Evolutionary conservation across 2,329 filamentous ascomycete genomes (phyloP), one percentile per base, ranked within the genome.

Genomic region (Fusarium mundagurra): DNA sequence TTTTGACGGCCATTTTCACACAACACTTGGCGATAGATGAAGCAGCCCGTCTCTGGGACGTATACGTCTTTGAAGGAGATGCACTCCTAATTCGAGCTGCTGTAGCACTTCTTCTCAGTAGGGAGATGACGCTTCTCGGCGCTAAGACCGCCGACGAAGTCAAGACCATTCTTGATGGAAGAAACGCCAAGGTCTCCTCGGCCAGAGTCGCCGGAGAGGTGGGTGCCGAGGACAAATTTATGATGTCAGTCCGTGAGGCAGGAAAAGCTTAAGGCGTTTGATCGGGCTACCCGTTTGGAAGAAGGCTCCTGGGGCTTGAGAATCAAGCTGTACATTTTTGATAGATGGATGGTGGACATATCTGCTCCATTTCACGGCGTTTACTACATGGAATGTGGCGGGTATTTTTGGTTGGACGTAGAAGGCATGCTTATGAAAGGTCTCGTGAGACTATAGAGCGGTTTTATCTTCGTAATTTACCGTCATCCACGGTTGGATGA

Each of bases 11-110:
- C 22, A 84, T 94, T 11, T 93, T 94, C 79, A 92, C 92, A 1
- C 82, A 83, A 22, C 85, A 88, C 44, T 83, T 94, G 8, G 88
- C 88, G 13, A 86, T 95, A 22, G 93, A 95, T 77, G 89, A 93
- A 75, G 92, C 91, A 8, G 89, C 91, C 3, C 85, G 94, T 5
- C 82, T 96, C 18, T 96, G 93, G 93, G 94, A 97, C 73, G 90
- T 96, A 0, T 94, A 94, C 75, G 90, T 93, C 7, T 94, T 97
- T 73, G 94, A 97, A 79, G 93, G 93, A 33, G 94, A 97, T 73
- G 86, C 89, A 3, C 86, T 93, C 3, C 84, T 95, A 0, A 88
- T 96, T 12, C 86, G 93, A 1, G 92, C 92, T 3, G 92, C 90
- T 0, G 91, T 95, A 0, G 94, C 92, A 0, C 84, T 93, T 24